Conservation (phyloP, 2,329 filamentous ascomycete genomes). For the Fusarium sp. region DNA sequence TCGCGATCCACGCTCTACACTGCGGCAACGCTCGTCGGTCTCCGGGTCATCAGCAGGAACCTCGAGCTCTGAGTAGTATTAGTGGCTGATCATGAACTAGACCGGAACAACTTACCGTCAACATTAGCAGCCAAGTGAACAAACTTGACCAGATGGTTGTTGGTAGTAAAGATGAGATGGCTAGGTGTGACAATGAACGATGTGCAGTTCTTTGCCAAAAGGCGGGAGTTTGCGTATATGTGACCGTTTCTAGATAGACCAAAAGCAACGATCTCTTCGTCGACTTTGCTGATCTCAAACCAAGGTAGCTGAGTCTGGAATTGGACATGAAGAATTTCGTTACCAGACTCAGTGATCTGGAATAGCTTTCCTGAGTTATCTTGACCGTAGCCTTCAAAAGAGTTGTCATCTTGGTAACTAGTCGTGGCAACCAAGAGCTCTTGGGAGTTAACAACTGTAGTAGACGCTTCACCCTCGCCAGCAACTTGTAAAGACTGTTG, state of each 20-base stretch:
- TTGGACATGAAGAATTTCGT: conserved; percentile 54
- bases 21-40: conserved; percentile 90
- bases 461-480: conserved; percentile 29
- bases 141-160: conserved; percentile 93
- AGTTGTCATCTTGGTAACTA: conserved; percentile 50
- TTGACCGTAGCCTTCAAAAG: conserved; percentile 59
- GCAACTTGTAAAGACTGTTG: conserved; percentile 44
- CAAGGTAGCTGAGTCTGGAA: conserved; percentile 66
- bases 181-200: conserved; percentile 86
- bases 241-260: conserved; percentile 82
- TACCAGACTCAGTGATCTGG: conserved; percentile 52
- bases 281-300: conserved; percentile 62
- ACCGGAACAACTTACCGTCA: conserved; percentile 65
- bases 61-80: conserved; percentile 73
- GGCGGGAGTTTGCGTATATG: conserved; percentile 80
- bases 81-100: conserved; percentile 20
- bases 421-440: conserved; percentile 50
- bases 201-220: conserved; percentile 88
- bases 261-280: conserved; percentile 61
- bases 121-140: conserved; percentile 77
- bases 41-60: conserved; percentile 90
- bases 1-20: conserved; percentile 88
- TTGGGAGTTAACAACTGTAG: conserved; percentile 37
- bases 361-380: conserved; percentile 62
- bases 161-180: conserved; percentile 93